phyloP scores from a whole-genome alignment of 148 eudicot genomes.

The Arctostaphylos glauca region DNA sequence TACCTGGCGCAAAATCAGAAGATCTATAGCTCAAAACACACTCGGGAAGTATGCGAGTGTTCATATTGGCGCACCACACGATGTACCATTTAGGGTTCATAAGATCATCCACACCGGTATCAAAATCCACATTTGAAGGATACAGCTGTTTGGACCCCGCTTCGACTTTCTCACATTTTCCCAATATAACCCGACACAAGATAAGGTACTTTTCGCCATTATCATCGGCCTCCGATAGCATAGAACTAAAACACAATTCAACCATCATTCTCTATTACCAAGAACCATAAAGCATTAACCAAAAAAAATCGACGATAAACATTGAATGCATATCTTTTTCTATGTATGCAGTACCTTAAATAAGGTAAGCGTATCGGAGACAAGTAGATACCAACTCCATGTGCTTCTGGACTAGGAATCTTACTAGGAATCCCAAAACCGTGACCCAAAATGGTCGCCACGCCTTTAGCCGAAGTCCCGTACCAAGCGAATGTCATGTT shows the following conservation, averaged over 20 bases:
- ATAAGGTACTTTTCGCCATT: conserved; percentile 62
- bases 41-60: conserved; percentile 62
- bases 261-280: conserved; percentile 6
- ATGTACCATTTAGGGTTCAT: conserved; percentile 53
- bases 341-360: conserved; percentile 33
- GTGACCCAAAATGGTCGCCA: conserved; percentile 32
- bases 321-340: neutral
- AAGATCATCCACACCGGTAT: conserved; percentile 63
- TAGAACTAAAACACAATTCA: conserved; percentile 37
- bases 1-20: conserved; percentile 38
- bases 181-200: conserved; percentile 60
- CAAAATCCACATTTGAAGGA: conserved; percentile 49
- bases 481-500: conserved; percentile 51
- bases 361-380: conserved; percentile 38
- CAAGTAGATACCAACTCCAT: conserved; percentile 58
- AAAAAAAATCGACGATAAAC: neutral
- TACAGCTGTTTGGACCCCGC: conserved; percentile 50
- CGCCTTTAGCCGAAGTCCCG: conserved; percentile 41
- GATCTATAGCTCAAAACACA: conserved; percentile 57
- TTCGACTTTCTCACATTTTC: conserved; percentile 51
- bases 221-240: conserved; percentile 45
- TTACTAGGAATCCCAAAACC: conserved; percentile 41
- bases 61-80: conserved; percentile 65
- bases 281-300: neutral
- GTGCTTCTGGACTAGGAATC: conserved; percentile 27